A percentile compares a stretch with the other conserved stretches of the same genome.
Conservation (phyloP, 768 basidiomycete genomes). For the Chalciporus chontae region DNA sequence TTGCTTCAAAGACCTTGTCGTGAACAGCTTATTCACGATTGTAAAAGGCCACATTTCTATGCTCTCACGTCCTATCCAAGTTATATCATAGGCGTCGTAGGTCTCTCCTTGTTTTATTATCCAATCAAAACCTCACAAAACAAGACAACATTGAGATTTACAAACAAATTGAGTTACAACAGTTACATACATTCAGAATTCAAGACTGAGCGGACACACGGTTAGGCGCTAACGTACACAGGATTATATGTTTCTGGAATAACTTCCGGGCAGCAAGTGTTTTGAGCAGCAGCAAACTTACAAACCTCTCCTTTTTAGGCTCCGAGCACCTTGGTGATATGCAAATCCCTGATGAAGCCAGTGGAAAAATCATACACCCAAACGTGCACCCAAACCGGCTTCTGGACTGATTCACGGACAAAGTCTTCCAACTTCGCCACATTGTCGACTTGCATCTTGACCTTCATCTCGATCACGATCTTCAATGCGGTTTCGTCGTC, state of each 20-base stretch:
- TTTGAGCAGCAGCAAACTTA: neutral
- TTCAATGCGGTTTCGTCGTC: slow-evolving; percentile 29
- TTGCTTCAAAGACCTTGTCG: no score
- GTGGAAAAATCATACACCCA: slow-evolving; percentile 66
- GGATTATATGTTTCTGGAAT: neutral
- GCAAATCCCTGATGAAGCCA: slow-evolving; percentile 57
- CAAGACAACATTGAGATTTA: no score
- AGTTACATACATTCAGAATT: no score
- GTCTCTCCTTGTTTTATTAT: no score
- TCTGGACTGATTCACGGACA: slow-evolving; percentile 33
- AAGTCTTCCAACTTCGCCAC: slow-evolving; percentile 41
- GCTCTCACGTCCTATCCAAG: no score
- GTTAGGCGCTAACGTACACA: neutral
- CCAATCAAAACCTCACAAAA: no score
- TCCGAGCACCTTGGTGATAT: slow-evolving; percentile 40
- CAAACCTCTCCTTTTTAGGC: neutral
- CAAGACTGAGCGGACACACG: no score
- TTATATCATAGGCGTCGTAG: no score
- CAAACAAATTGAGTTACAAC: no score
- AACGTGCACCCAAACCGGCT: slow-evolving; percentile 62
- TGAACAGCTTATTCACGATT: no score
- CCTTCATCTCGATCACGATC: slow-evolving; percentile 51
- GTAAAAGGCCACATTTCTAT: no score
- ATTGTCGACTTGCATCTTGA: slow-evolving; percentile 50
- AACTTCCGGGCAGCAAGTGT: neutral